Evolutionary conservation across 2,329 filamentous ascomycete genomes (phyloP), one percentile per base, ranked within the genome.

Genomic region (Hypoxylon sp.): DNA sequence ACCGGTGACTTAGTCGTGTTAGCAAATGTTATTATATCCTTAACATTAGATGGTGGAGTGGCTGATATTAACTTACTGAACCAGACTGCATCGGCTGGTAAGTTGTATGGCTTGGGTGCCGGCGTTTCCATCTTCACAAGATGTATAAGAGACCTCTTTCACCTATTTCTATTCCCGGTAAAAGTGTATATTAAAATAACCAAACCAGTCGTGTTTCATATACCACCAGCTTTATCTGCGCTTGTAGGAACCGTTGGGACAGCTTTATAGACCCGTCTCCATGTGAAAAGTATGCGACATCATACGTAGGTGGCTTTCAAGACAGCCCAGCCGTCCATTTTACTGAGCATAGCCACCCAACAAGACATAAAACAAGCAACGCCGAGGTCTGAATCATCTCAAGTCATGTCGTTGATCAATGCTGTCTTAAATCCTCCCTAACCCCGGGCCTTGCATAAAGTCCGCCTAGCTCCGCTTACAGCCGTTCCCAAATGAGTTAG

Each of bases 41-140:
- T n/a, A n/a, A 21, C 8, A 8, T n/a, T 46, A 3, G 3, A 3
- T 11, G 32, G 5, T 1, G 2, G 37, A 7, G 12, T 32, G 14
- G 29, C 11, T 14, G 30, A 34, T 29, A 21, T 39, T 16, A 21
- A 65, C 73, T 69, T 62, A 74, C 73, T 71, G 37, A 75, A 66
- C 73, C 72, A 75, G 41, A 75, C 73, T 27, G 70, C 73, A 29
- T 73, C 65, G 19, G 51, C n/a, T 4, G 73, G 73, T 8, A 75
- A 61, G 29, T 56, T 64, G 27, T 74, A 75, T 3, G 61, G 58
- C 21, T 54, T 55, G 3, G 39, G 29, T 5, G 34, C 47, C 2
- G 51, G 41, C 3, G 54, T 45, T 52, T 55, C 58, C 65, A 65
- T 65, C 12, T 52, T 62, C 11, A 39, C 4, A 8, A 29, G 29